A percentile compares a stretch with the other conserved stretches of the same genome.
Conservation (phyloP, 2,329 filamentous ascomycete species). For the Fonsecaea erecta region DNA sequence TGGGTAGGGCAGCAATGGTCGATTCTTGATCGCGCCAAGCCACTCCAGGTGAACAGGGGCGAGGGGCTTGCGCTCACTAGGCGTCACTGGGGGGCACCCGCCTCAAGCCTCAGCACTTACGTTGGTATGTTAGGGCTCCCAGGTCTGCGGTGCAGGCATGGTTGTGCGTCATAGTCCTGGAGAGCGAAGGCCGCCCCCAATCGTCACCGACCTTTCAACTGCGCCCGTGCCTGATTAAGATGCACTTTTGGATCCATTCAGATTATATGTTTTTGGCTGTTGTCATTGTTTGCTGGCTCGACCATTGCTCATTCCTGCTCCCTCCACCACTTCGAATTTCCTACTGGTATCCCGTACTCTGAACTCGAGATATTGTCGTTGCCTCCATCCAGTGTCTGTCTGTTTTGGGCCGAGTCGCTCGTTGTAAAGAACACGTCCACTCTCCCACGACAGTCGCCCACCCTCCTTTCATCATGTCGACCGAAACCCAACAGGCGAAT, state of each 20-base stretch:
- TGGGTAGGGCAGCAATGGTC: neutral
- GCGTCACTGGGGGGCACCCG: neutral
- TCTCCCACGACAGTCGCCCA: neutral
- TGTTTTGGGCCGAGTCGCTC: neutral
- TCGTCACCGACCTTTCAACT: constrained; percentile 11
- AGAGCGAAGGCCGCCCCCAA: constrained; percentile 6
- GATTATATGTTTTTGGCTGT: constrained; percentile 2
- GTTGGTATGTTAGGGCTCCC: neutral
- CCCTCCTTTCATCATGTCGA: constrained; percentile 31
- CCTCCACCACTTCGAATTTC: neutral
- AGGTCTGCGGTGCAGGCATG: neutral
- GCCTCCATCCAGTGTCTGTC: neutral
- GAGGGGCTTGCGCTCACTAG: neutral
- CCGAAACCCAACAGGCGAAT: constrained; percentile 36
- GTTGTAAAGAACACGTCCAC: constrained; percentile 6
- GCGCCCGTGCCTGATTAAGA: constrained; percentile 13
- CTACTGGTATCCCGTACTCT: neutral
- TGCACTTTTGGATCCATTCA: constrained; percentile 7
- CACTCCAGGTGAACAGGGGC: neutral
- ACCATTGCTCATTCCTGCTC: constrained; percentile 1
- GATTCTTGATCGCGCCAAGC: neutral
- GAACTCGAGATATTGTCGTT: neutral
- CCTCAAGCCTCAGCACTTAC: neutral
- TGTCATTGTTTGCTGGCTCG: neutral
- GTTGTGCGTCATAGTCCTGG: constrained; percentile 11